phyloP scores from a whole-genome alignment of 192 early-diverging fungal species.

The Spinellus fusiger region DNA sequence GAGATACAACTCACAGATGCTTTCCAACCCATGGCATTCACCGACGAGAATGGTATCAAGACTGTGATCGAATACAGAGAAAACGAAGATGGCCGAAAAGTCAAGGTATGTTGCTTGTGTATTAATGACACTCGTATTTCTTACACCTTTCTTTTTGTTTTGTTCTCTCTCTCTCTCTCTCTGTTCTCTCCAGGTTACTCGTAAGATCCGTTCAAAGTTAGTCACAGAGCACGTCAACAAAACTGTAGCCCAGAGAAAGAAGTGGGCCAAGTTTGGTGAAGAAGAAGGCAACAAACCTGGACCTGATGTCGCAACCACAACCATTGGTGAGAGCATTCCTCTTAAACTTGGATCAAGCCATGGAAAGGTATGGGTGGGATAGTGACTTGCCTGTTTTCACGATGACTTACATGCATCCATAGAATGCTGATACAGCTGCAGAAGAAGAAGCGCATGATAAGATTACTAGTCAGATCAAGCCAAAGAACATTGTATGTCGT shows the following conservation, averaged over 20 bases:
- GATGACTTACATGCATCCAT: not conserved
- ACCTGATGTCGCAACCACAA: conserved; percentile 85
- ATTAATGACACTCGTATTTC: conserved; percentile 1
- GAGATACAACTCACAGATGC: conserved; percentile 5
- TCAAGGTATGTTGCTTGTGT: conserved; percentile 53
- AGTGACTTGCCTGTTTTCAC: no score
- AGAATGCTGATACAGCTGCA: conserved; percentile 33
- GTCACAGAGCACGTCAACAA: conserved; percentile 80
- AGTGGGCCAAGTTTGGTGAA: conserved; percentile 91
- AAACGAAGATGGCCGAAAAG: conserved; percentile 91
- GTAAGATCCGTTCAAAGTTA: conserved; percentile 73
- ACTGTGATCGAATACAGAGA: conserved; percentile 72
- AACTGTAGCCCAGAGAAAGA: conserved; percentile 86
- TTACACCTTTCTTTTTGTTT: not conserved
- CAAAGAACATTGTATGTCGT: conserved; percentile 88
- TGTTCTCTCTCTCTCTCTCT: not conserved
- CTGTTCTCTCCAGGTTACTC: conserved; percentile 63
- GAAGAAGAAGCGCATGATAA: conserved; percentile 62
- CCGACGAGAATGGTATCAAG: conserved; percentile 77
- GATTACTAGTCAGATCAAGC: conserved; percentile 50
- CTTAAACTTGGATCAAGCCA: conserved; percentile 73
- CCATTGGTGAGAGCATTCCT: conserved; percentile 77
- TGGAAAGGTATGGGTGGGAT: conserved; percentile 40
- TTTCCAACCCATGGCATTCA: conserved; percentile 40
- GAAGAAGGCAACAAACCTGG: conserved; percentile 71